phyloP scores from a whole-genome alignment of 352 stramenopile genomes.

The Globisporangium ultimum region DNA sequence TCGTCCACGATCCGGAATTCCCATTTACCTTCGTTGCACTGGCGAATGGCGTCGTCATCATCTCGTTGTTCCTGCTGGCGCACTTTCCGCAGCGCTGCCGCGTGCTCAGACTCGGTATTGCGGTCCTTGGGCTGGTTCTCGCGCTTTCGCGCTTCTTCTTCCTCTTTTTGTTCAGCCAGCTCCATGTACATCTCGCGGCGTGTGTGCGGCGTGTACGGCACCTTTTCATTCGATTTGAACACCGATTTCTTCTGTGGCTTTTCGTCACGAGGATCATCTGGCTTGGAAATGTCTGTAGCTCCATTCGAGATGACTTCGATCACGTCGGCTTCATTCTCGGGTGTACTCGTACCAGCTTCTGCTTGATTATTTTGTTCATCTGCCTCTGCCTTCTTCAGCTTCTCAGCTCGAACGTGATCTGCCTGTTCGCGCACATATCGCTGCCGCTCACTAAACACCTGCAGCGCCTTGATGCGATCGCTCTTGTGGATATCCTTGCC shows the following conservation, averaged over 20 bases:
- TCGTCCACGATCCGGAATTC: constrained; percentile 79
- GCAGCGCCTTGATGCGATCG: constrained; percentile 83
- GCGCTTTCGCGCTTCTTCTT: constrained; percentile 82
- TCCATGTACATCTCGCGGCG: constrained; percentile 90
- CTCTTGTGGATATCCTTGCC: constrained; percentile 87
- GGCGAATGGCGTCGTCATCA: constrained; percentile 38
- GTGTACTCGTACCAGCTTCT: too few species aligned
- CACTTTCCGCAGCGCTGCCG: constrained; percentile 36
- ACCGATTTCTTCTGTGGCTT: constrained; percentile 34
- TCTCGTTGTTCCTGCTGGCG: constrained; percentile 33
- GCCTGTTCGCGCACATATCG: constrained; percentile 32
- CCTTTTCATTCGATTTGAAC: constrained; percentile 48
- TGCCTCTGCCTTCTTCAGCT: constrained; percentile 12
- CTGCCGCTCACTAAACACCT: constrained; percentile 64
- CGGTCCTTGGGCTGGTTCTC: constrained; percentile 82
- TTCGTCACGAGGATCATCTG: constrained; percentile 5
- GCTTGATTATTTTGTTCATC: background rate
- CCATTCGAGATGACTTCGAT: constrained; percentile 32
- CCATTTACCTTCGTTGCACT: constrained; percentile 92
- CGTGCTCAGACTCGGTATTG: constrained; percentile 86
- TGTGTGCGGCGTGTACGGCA: constrained; percentile 65
- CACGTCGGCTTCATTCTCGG: constrained; percentile 28
- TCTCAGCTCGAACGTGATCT: constrained; percentile 16
- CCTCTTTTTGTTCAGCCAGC: constrained; percentile 91
- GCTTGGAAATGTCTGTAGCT: constrained; percentile 39